These are phyloP conservation scores for Ogataea siamensis DNA, from an alignment of 805 yeast species.

Conservation along the genomic window DNA sequence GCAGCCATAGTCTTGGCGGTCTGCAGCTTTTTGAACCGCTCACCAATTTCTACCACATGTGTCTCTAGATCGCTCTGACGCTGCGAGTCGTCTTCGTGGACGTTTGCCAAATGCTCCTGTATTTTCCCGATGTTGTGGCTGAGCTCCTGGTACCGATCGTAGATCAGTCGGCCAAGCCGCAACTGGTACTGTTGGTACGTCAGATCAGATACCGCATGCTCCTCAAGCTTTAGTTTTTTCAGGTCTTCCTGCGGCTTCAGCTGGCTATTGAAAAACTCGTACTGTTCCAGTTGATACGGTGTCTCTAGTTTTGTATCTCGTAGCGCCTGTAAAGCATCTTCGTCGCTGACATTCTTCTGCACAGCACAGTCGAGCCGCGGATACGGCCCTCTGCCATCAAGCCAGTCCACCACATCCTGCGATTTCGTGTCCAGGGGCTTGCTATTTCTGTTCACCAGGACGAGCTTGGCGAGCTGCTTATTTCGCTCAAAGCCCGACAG, in stretches of 20 bases:
- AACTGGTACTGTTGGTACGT: constrained; percentile 33
- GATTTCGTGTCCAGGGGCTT: constrained; percentile 18
- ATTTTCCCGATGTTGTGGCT: constrained; percentile 25
- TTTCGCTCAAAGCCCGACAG: constrained; percentile 12
- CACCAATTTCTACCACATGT: constrained; percentile 40
- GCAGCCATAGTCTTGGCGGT: constrained; percentile 32
- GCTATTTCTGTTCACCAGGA: constrained; percentile 19
- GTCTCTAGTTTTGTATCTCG: constrained; percentile 16
- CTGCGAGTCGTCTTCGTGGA: constrained; percentile 39
- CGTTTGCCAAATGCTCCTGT: constrained; percentile 21
- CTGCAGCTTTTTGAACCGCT: constrained; percentile 38
- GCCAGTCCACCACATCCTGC: constrained; percentile 32
- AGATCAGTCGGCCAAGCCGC: constrained; percentile 37
- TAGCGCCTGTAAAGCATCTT: constrained; percentile 22
- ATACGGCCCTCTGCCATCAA: constrained; percentile 15
- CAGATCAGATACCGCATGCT: constrained; percentile 1
- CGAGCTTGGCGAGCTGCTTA: constrained; percentile 21
- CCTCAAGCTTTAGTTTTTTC: constrained; percentile 26
- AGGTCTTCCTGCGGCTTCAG: constrained; percentile 11
- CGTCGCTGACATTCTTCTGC: constrained; percentile 16
- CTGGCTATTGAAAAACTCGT: constrained; percentile 20
- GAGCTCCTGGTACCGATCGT: constrained; percentile 33
- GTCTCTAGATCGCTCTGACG: constrained; percentile 41
- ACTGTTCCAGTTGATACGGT: constrained; percentile 14
- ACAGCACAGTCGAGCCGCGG: constrained; percentile 23